phyloP scores from a whole-genome alignment of 2,329 filamentous ascomycete genomes.

The Fusarium multiceps region DNA sequence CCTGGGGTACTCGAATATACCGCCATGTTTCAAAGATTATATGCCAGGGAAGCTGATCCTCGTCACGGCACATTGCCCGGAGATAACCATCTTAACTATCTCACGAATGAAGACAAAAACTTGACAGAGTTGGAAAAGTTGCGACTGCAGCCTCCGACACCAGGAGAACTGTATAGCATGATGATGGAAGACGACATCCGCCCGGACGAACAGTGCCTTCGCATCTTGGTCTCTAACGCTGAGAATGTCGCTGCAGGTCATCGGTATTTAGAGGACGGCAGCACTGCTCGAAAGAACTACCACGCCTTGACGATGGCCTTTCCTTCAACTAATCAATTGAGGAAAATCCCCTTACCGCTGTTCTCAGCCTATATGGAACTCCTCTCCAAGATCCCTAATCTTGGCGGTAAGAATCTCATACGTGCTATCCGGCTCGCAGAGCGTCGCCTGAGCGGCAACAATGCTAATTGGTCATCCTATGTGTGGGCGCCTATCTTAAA shows the following conservation, averaged over 20 bases:
- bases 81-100: slow-evolving; percentile 65
- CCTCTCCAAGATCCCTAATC: slow-evolving; percentile 41
- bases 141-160: slow-evolving; percentile 68
- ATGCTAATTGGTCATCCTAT: slow-evolving; percentile 46
- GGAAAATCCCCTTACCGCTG: slow-evolving; percentile 46
- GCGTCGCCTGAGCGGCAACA: slow-evolving; percentile 38
- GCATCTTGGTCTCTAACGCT: slow-evolving; percentile 66
- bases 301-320: slow-evolving; percentile 36
- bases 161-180: slow-evolving; percentile 67
- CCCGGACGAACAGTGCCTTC: slow-evolving; percentile 63
- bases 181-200: slow-evolving; percentile 65
- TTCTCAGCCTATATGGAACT: slow-evolving; percentile 63
- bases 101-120: slow-evolving; percentile 56
- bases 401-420: slow-evolving; percentile 43
- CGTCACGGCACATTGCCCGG: slow-evolving; percentile 62
- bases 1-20: slow-evolving; percentile 62
- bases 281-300: slow-evolving; percentile 21
- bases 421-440: slow-evolving; percentile 49
- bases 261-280: slow-evolving; percentile 62
- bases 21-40: slow-evolving; percentile 70
- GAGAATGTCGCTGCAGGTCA: slow-evolving; percentile 59
- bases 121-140: slow-evolving; percentile 73
- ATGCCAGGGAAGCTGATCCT: slow-evolving; percentile 48
- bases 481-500: slow-evolving; percentile 52
- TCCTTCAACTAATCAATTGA: slow-evolving; percentile 43